Conservation (phyloP, 208 protist species). For the Leptomonas seymouri region DNA sequence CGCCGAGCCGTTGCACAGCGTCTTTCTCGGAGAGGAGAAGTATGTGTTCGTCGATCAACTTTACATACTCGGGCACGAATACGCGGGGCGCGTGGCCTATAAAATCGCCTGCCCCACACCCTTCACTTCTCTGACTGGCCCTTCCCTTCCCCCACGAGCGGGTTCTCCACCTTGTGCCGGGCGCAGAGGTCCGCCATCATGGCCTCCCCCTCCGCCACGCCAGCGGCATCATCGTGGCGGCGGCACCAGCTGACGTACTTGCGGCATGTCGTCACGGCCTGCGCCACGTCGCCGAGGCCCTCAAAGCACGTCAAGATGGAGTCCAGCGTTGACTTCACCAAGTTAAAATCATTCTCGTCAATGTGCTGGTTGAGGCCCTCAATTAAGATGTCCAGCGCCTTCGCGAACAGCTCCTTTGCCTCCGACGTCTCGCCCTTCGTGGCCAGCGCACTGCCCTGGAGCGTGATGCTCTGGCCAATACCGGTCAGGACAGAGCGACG, state of each 20-base stretch:
- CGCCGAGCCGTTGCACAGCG: no score
- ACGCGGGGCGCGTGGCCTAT: no score
- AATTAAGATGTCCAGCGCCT: conserved; percentile 85
- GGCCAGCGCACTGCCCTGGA: conserved; percentile 36
- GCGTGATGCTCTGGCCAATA: conserved; percentile 56
- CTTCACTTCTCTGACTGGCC: neutral
- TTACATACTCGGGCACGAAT: no score
- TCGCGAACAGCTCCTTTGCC: conserved; percentile 67
- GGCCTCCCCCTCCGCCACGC: conserved; percentile 60
- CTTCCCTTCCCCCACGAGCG: conserved; percentile 18
- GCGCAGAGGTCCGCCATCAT: conserved; percentile 63
- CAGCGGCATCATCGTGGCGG: conserved; percentile 70
- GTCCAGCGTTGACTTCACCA: conserved; percentile 79
- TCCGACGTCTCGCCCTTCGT: conserved; percentile 41
- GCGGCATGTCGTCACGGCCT: conserved; percentile 78
- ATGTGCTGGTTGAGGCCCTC: conserved; percentile 86
- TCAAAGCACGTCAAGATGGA: conserved; percentile 83
- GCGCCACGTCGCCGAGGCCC: conserved; percentile 73
- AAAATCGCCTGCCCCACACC: no score
- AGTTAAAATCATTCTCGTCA: conserved; percentile 78
- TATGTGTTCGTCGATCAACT: no score
- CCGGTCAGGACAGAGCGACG: conserved; percentile 78
- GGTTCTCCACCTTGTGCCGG: conserved; percentile 48
- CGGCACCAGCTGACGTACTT: conserved; percentile 91
- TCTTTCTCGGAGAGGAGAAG: no score